These are phyloP conservation scores for Cladosporium austrohemisphaericum DNA, from an alignment of 2,329 filamentous ascomycete genomes.

Conservation along the genomic window DNA sequence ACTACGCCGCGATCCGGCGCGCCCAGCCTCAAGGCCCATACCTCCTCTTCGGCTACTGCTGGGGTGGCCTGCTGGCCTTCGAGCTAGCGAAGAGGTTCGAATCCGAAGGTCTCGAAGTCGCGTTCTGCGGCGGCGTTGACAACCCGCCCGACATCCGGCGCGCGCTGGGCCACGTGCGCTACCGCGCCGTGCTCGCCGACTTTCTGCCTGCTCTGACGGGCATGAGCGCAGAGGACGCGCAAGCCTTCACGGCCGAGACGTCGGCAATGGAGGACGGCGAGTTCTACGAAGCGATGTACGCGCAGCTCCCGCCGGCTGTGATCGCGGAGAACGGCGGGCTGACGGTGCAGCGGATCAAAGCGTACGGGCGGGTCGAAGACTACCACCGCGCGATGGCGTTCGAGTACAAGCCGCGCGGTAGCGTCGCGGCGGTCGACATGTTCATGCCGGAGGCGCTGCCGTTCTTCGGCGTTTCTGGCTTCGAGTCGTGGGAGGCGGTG, in stretches of 20 bases:
- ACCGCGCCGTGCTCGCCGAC: slow-evolving; percentile 21
- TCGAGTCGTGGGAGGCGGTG: slow-evolving; percentile 21
- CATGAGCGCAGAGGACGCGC: slow-evolving; percentile 18
- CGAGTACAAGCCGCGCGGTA: slow-evolving; percentile 18
- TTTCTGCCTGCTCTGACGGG: slow-evolving; percentile 21
- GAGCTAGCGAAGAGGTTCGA: slow-evolving; percentile 49
- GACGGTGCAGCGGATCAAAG: slow-evolving; percentile 21
- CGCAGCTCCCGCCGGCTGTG: slow-evolving; percentile 21
- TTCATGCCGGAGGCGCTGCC: slow-evolving; percentile 22
- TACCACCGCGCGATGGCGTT: slow-evolving; percentile 19
- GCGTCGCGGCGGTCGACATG: slow-evolving; percentile 18
- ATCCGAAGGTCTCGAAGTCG: not conserved
- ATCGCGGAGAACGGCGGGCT: slow-evolving; percentile 23
- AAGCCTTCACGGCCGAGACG: slow-evolving; percentile 19
- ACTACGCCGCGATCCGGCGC: slow-evolving; percentile 39
- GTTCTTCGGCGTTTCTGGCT: slow-evolving; percentile 19
- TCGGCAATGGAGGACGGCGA: slow-evolving; percentile 18
- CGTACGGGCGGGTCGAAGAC: slow-evolving; percentile 21
- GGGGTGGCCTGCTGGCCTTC: slow-evolving; percentile 50
- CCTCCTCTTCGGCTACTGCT: slow-evolving; percentile 51
- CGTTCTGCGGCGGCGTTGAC: not conserved
- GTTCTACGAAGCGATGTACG: slow-evolving; percentile 22
- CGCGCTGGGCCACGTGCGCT: slow-evolving; percentile 20
- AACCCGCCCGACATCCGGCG: slow-evolving; percentile 13
- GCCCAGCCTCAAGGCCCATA: slow-evolving; percentile 51